Evolutionary conservation across 305 asterid genomes (phyloP).

Genomic region (Plantago lanceolata): DNA sequence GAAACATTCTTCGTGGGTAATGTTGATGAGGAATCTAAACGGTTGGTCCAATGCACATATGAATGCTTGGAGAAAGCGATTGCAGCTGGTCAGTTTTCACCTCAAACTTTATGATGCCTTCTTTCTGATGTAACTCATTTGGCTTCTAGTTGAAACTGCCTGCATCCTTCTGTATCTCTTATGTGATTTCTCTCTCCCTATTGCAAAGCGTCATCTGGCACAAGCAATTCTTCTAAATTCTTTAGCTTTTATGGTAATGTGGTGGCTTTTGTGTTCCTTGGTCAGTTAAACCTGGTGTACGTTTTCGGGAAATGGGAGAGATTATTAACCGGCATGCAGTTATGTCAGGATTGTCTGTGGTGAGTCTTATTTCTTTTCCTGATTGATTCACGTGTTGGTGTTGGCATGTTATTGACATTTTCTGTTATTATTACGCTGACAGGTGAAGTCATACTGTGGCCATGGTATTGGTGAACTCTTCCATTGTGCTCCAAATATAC

Average conservation of each 20-base stretch:
- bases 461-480: conserved; percentile 98
- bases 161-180: neutral
- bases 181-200: neutral
- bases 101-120: conserved; percentile 2
- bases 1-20: conserved; percentile 95
- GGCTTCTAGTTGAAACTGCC: neutral
- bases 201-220: neutral
- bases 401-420: neutral
- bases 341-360: conserved; percentile 95
- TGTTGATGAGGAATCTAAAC: conserved; percentile 80
- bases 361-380: conserved; percentile 25
- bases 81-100: conserved; percentile 55
- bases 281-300: conserved; percentile 91
- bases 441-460: conserved; percentile 90
- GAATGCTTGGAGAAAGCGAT: conserved; percentile 96
- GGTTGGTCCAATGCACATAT: conserved; percentile 82
- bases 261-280: conserved; percentile 13
- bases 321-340: conserved; percentile 81
- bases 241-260: neutral
- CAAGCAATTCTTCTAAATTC: neutral
- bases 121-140: conserved; percentile 1
- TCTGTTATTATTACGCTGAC: conserved; percentile 18
- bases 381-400: neutral
- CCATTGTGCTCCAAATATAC: conserved; percentile 95
- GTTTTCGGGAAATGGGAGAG: conserved; percentile 94